Base-by-base conservation (phyloP, 2,329 filamentous ascomycete species). In the Fusarium compactum region DNA sequence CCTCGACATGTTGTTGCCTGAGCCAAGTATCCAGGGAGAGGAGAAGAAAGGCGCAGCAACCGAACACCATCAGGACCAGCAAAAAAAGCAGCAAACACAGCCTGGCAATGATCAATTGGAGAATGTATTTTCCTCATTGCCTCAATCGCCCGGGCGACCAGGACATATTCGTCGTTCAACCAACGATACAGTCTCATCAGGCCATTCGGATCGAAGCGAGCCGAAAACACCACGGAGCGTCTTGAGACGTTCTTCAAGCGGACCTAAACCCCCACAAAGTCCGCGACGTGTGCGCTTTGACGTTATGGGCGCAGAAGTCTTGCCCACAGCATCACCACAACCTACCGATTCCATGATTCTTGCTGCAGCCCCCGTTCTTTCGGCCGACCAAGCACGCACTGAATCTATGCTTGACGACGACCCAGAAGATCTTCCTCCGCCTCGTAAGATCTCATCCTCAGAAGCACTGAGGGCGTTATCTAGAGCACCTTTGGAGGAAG, bases 241-340 rank as follows among this genome's bases (percentile, higher is more conserved):
- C 47, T 77, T 90, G 60, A 85, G 89, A 61, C 83, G 87, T 51
- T 85, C 86, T 2, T 87, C 85, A 9, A 87, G 84, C 71, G 82
- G 80, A 32, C 83, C 85, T 27, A 85, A 82, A 52, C 83, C 84
- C 56, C 80, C 79, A 8, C 81, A 82, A 45, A 89, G 87, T 72
- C 87, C 87, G n/a, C 84, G 88, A 30, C 84, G 87, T 63, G 89
- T 91, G 60, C 87, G 89, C 50, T 91, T 91, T 68, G 85, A 89
- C 40, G 85, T 90, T 47, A 84, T 85, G 75, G 88, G 88, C 56
- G 81, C 84, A 68, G 87, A 90, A 73, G 87, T 91, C 38, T 79
- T 89, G 61, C 87, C 89, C 22, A 89, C 88, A 47, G 80, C 84
- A 27, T 89, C 87, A 24, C 88, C 88, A 48, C 82, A 83, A 65